Evolutionary conservation across 2,329 filamentous ascomycete species (phyloP).

Genomic region (Paracorniculantispora psalliotae): DNA sequence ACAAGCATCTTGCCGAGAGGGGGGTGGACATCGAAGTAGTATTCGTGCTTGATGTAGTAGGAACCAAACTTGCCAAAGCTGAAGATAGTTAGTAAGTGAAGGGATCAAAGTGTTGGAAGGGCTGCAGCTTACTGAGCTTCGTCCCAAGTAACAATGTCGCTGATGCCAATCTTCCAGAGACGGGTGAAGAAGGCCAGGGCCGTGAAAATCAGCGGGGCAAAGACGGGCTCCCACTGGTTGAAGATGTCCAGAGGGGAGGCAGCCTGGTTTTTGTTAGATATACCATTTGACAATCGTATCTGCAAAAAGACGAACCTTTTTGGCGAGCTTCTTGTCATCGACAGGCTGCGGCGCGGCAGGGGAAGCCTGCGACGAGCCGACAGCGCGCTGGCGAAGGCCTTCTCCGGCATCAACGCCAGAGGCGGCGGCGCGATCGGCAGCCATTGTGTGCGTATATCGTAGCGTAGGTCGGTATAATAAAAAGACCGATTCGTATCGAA

Average conservation of each 20-base stretch:
- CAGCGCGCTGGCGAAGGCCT: slow-evolving; percentile 51
- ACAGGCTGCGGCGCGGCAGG: slow-evolving; percentile 36
- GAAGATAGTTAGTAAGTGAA: slow-evolving; percentile 17
- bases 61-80: slow-evolving; percentile 97
- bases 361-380: slow-evolving; percentile 32
- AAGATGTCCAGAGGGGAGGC: slow-evolving; percentile 59
- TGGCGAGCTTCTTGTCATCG: slow-evolving; percentile 52
- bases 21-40: slow-evolving; percentile 91
- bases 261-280: slow-evolving; percentile 28
- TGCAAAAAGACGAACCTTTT: slow-evolving; percentile 42
- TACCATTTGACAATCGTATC: not conserved
- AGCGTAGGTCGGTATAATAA: not conserved
- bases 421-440: slow-evolving; percentile 50
- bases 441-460: slow-evolving; percentile 36
- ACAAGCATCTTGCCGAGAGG: slow-evolving; percentile 98
- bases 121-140: slow-evolving; percentile 52
- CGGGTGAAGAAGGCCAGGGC: slow-evolving; percentile 60
- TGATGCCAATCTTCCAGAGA: slow-evolving; percentile 65
- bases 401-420: slow-evolving; percentile 57
- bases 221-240: slow-evolving; percentile 57
- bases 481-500: slow-evolving; percentile 7
- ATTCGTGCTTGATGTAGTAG: slow-evolving; percentile 97
- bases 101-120: slow-evolving; percentile 17
- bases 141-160: slow-evolving; percentile 63
- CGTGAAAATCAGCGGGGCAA: slow-evolving; percentile 58